phyloP scores from a whole-genome alignment of 2,329 filamentous ascomycete genomes.

The Alternaria sp. region DNA sequence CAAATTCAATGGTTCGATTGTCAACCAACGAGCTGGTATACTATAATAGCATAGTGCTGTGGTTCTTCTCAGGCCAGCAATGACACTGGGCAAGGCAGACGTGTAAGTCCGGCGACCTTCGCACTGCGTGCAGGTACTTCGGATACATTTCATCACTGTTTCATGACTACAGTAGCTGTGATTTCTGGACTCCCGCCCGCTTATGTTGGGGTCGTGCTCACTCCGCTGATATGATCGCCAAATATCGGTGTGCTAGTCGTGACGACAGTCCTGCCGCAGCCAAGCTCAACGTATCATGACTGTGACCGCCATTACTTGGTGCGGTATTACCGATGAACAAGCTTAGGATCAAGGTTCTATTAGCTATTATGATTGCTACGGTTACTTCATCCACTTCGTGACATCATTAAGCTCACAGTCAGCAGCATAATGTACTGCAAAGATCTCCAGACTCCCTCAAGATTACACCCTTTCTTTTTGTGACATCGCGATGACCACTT shows the following conservation, averaged over 20 bases:
- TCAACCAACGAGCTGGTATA: constrained; percentile 1
- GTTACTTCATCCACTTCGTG: background rate
- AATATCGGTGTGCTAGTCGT: constrained; percentile 1
- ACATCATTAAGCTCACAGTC: background rate
- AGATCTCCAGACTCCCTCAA: background rate
- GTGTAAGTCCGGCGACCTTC: background rate
- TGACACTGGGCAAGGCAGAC: constrained; percentile 9
- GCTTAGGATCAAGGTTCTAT: background rate
- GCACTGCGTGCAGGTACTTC: background rate
- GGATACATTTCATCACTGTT: background rate
- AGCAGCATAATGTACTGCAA: background rate
- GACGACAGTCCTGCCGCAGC: background rate
- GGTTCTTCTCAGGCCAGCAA: constrained; percentile 7
- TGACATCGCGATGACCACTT: background rate
- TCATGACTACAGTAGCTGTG: constrained; percentile 1
- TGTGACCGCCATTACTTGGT: background rate
- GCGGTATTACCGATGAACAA: background rate
- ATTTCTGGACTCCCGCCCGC: constrained; percentile 1
- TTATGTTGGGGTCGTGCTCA: background rate
- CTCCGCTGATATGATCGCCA: constrained; percentile 3
- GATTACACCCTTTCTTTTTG: background rate
- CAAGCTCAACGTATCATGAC: background rate
- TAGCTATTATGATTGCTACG: constrained; percentile 2
- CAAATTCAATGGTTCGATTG: constrained; percentile 11
- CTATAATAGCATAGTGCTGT: constrained; percentile 8